Evolutionary conservation across 495 filamentous ascomycete species (phyloP).

Genomic region (Penicillium paradoxum): DNA sequence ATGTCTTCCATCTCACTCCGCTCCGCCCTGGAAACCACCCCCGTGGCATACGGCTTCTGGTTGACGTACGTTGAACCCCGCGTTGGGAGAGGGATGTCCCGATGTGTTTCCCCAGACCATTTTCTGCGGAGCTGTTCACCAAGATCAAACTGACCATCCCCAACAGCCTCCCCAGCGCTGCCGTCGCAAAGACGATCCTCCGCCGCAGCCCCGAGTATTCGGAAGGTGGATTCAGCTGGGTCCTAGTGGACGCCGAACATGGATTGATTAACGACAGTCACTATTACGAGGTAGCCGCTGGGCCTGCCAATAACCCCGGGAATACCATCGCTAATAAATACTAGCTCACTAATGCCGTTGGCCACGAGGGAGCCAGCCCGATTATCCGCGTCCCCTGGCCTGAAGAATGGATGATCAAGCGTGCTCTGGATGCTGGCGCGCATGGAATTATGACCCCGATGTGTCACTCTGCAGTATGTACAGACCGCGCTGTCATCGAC

Average conservation of each 20-base stretch:
- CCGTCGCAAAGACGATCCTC: slow-evolving; percentile 33
- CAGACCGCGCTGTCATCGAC: background rate
- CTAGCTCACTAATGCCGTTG: slow-evolving; percentile 48
- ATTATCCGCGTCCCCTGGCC: slow-evolving; percentile 63
- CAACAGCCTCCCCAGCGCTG: slow-evolving; percentile 30
- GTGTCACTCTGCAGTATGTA: slow-evolving; percentile 33
- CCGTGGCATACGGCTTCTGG: slow-evolving; percentile 33
- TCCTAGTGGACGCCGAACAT: slow-evolving; percentile 76
- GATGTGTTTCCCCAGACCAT: background rate
- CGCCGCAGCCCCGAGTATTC: slow-evolving; percentile 26
- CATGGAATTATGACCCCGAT: slow-evolving; percentile 54
- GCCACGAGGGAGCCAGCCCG: slow-evolving; percentile 59
- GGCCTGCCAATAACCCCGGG: background rate
- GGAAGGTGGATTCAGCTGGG: slow-evolving; percentile 49
- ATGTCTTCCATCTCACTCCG: slow-evolving; percentile 5
- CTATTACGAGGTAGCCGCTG: slow-evolving; percentile 31
- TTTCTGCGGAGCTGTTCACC: background rate
- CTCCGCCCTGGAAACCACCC: background rate
- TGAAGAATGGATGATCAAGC: slow-evolving; percentile 70
- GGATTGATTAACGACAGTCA: slow-evolving; percentile 52
- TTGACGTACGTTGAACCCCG: slow-evolving; percentile 28
- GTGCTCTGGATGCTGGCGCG: slow-evolving; percentile 65
- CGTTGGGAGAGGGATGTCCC: background rate
- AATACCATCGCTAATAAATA: background rate
- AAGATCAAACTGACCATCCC: background rate